Base-by-base conservation (phyloP, 495 filamentous ascomycete species). In the Xylaria flabelliformis region DNA sequence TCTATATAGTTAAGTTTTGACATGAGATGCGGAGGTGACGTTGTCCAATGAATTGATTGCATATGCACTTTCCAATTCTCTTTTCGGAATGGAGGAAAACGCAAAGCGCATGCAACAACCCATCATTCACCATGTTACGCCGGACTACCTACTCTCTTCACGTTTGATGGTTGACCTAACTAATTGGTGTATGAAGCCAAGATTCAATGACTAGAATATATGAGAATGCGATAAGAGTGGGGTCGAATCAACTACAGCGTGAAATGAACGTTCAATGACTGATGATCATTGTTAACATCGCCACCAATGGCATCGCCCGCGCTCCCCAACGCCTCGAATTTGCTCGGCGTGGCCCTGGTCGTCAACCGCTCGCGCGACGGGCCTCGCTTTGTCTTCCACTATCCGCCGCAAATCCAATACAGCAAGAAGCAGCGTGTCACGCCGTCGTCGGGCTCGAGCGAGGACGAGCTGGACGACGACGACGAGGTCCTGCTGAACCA, bases 331-430 rank as follows among this genome's bases (percentile, higher is more conserved):
- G 76, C 81, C 1, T 83, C 84, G 51, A 88, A 88, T 75, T 82
- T 88, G 73, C 89, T 92, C 74, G 91, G 94, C 50, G 88, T 97
- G 71, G 93, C 93, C 6, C 87, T 97, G 51, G 89, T 97, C 46
- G 91, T 97, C 73, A 91, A 93, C 65, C 89, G 93, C 70, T 92
- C 93, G 7, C 90, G 91, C 65, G 91, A 92, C 73, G 94, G 94
- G 7, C 93, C 94, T 34, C 87, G 88, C 59, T 92, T 97, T 78
- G 91, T 97, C 76, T 98, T 97, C 84, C 94, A 98, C 83, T 97
- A 97, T 78, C 95, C 95, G 17, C 89, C 81, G 17, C 76, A 76
- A 24, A 80, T 85, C 15, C 74, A 75, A 21, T 44, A 42, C 39
- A 55, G 56, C 34, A 73, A 67, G 63, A 80, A 80, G 44, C 74